Percentiles rank a stretch among this genome's conserved stretches.
Conservation (phyloP, 1,284 basidiomycete species). For the Agroathelia rolfsii region DNA sequence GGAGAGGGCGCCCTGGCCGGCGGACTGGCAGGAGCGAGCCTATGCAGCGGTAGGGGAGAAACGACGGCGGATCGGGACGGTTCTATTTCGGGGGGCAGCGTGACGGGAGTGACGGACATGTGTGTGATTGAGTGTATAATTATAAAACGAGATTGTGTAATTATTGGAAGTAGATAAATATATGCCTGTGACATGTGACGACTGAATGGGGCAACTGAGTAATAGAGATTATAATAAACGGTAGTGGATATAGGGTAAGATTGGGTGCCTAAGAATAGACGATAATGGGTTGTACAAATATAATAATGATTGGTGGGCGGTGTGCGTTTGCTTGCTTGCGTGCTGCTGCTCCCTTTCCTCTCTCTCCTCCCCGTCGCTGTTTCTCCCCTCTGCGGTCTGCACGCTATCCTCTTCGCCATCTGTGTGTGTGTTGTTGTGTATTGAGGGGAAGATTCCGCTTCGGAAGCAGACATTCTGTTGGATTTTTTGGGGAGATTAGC, state of each 20-base stretch:
- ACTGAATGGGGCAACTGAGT: slow-evolving; percentile 27
- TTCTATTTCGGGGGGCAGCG: not conserved
- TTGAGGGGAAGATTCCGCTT: not conserved
- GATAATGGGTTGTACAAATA: not conserved
- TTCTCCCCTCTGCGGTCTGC: slow-evolving; percentile 5
- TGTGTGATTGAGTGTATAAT: no score
- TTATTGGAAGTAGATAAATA: no score
- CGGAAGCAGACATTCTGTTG: slow-evolving; percentile 20
- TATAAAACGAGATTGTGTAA: no score
- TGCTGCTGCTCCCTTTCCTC: no score
- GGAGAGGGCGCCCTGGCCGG: slow-evolving; percentile 26
- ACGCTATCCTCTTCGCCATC: slow-evolving; percentile 7
- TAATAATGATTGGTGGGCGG: not conserved
- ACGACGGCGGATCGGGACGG: slow-evolving; percentile 22
- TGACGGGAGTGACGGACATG: no score
- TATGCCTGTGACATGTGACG: no score
- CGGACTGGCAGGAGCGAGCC: slow-evolving; percentile 33
- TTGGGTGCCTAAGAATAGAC: not conserved
- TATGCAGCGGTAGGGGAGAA: slow-evolving; percentile 37
- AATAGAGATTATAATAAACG: slow-evolving; percentile 6
- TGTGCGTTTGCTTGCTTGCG: no score
- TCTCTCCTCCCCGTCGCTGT: slow-evolving; percentile 9
- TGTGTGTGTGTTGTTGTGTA: slow-evolving; percentile 2
- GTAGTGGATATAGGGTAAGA: slow-evolving; percentile 2
- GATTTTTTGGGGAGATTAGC: slow-evolving; percentile 24